Base-by-base conservation (phyloP, 148 eudicot species). In the Silene uniflora region DNA sequence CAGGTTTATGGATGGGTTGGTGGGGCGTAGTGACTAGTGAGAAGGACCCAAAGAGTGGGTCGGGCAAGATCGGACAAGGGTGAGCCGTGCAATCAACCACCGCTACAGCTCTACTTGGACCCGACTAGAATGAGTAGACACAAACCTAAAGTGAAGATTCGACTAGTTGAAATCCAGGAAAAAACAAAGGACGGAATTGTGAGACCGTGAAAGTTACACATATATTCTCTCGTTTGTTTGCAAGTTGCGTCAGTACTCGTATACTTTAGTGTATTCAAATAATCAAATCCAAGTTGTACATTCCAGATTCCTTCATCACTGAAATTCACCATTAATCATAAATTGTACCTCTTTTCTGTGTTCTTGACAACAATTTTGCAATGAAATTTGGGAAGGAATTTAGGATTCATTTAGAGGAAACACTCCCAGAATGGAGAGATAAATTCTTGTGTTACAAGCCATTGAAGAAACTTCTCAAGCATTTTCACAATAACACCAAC, bases 381-480 rank as follows among this genome's bases (percentile, higher is more conserved):
- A 32, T 93, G 98, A 93, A 93, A 87, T 93, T 93, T 72, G 98
- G 98, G 62, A 90, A 89, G 70, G 96, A 89, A 75, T 91, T 93
- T 62, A 82, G 87, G 23, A 89, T 42, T 68, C 93, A 93, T 79
- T 74, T 93, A 62, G 93, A 91, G 67, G 89, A 91, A 83, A 88
- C 96, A 59, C 87, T 93, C 39, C 98, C 98, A 4, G 91, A 91
- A 76, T 93, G 98, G 98, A 91, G 89, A 62, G 96, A 88, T 83
- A 91, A 93, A 76, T 91, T 86, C 80, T 76, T 91, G 60, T 88
- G 89, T 78, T 93, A 93, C 88, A 93, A 93, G 76, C 89, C 85
- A 66, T 79, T 93, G 75, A 93, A 93, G 73, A 93, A 93, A 82
- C 90, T 93, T 67, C 90, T 93, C 70, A 93, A 91, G 74, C 85